A percentile compares a stretch with the other conserved stretches of the same genome.
These are phyloP conservation scores for Coemansia asiatica DNA, from an alignment of 192 early-diverging fungal genomes.

Conservation along the genomic window DNA sequence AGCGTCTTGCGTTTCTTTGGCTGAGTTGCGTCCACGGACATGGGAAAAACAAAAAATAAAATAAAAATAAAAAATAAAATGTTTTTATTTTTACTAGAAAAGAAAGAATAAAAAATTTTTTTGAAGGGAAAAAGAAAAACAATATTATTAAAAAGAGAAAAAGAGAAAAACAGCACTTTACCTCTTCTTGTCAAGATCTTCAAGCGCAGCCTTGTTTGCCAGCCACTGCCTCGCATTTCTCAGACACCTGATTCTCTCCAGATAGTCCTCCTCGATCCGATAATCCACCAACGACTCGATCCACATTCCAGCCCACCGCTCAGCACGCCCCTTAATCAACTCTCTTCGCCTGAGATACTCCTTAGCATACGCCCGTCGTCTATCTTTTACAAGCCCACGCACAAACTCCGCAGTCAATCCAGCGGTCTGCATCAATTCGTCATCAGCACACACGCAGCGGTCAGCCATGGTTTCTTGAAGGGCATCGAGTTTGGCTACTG, in stretches of 20 bases:
- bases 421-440: slow-evolving; percentile 1
- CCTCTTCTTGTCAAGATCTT: not conserved
- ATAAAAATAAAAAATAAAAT: slow-evolving; percentile 11
- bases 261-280: slow-evolving; percentile 18
- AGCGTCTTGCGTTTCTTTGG: slow-evolving; percentile 41
- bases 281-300: slow-evolving; percentile 8
- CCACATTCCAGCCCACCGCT: slow-evolving; percentile 14
- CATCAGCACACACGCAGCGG: not conserved
- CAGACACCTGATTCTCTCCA: slow-evolving; percentile 10
- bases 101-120: too few species aligned
- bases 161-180: not conserved
- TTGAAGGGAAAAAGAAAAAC: slow-evolving; percentile 9
- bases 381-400: not conserved
- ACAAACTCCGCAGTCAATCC: slow-evolving; percentile 21
- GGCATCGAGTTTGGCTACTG: not conserved
- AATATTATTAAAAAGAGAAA: slow-evolving; percentile 16
- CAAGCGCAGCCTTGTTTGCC: slow-evolving; percentile 9
- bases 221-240: slow-evolving; percentile 26
- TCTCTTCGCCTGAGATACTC: slow-evolving; percentile 9
- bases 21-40: not conserved
- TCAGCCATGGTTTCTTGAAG: not conserved
- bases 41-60: not conserved
- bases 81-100: not conserved
- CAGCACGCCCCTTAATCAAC: not conserved
- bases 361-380: not conserved